These are phyloP conservation scores for Colletotrichum sansevieriae DNA, from an alignment of 2,329 filamentous ascomycete genomes.

Conservation along the genomic window DNA sequence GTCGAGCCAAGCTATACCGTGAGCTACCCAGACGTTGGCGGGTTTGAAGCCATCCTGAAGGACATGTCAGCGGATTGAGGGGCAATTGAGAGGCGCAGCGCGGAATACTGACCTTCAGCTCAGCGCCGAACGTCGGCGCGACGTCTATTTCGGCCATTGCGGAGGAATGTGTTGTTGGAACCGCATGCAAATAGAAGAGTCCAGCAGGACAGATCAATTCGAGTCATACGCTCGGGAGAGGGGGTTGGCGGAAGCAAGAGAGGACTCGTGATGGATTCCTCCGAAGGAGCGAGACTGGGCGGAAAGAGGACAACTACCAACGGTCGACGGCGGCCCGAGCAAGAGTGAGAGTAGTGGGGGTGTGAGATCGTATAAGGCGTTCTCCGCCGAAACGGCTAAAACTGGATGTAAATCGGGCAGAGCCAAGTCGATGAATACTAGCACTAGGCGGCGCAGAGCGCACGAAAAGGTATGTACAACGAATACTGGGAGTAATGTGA, in stretches of 20 bases:
- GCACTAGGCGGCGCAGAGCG: slow-evolving; percentile 36
- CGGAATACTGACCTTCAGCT: slow-evolving; percentile 81
- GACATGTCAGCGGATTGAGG: slow-evolving; percentile 39
- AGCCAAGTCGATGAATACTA: slow-evolving; percentile 27
- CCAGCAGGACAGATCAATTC: slow-evolving; percentile 12
- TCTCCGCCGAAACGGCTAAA: slow-evolving; percentile 40
- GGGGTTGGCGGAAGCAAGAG: slow-evolving; percentile 10
- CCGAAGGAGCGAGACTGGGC: slow-evolving; percentile 33
- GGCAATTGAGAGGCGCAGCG: slow-evolving; percentile 20
- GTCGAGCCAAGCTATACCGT: slow-evolving; percentile 94
- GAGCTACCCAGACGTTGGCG: slow-evolving; percentile 90
- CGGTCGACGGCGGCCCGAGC: slow-evolving; percentile 36
- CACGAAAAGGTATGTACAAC: slow-evolving; percentile 33
- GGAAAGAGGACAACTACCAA: slow-evolving; percentile 33
- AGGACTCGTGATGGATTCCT: slow-evolving; percentile 28
- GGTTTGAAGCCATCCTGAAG: slow-evolving; percentile 93
- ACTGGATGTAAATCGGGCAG: slow-evolving; percentile 33
- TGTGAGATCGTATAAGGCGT: slow-evolving; percentile 32
- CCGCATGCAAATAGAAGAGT: slow-evolving; percentile 27
- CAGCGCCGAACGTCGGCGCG: slow-evolving; percentile 88
- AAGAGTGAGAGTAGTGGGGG: slow-evolving; percentile 30
- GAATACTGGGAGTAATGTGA: slow-evolving; percentile 14
- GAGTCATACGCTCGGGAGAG: not conserved
- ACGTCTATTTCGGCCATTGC: slow-evolving; percentile 85
- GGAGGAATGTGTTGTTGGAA: slow-evolving; percentile 19